These are phyloP conservation scores for Saccharomyces mikatae DNA, from an alignment of 805 yeast species.

Conservation along the genomic window DNA sequence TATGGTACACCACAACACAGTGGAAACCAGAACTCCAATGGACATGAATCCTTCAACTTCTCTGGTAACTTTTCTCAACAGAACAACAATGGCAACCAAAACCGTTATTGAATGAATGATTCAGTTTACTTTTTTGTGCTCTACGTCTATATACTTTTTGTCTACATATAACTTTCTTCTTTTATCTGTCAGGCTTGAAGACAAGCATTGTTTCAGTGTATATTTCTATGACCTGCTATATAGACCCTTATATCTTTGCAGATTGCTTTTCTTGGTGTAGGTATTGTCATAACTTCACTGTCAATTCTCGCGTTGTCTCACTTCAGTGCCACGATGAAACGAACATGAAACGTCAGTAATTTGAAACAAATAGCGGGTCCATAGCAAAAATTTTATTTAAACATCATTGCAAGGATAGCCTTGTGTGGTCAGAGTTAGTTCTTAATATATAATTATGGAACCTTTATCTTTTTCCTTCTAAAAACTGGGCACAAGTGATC, in stretches of 20 bases:
- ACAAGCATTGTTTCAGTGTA: not conserved
- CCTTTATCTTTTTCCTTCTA: not conserved
- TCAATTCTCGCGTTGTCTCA: not conserved
- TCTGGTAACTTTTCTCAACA: conserved; percentile 13
- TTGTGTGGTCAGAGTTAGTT: not conserved
- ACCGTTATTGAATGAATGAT: not conserved
- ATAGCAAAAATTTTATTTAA: not conserved
- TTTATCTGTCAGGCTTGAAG: not conserved
- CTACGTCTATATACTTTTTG: not conserved
- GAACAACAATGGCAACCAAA: not conserved
- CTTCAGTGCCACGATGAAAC: not conserved
- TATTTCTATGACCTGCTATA: not conserved
- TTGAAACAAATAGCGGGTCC: not conserved
- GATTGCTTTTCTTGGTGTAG: not conserved
- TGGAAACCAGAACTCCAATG: not conserved
- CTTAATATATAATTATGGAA: not conserved
- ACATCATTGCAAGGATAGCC: not conserved
- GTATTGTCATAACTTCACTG: not conserved
- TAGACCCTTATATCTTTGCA: not conserved
- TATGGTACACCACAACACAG: not conserved
- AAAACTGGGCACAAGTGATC: not conserved
- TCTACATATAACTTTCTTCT: not conserved
- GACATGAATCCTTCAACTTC: conserved; percentile 7
- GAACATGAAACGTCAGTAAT: not conserved
- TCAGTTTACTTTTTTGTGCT: not conserved